Base-by-base conservation (phyloP, 257 asterid species). In the Capsicum rhomboideum region DNA sequence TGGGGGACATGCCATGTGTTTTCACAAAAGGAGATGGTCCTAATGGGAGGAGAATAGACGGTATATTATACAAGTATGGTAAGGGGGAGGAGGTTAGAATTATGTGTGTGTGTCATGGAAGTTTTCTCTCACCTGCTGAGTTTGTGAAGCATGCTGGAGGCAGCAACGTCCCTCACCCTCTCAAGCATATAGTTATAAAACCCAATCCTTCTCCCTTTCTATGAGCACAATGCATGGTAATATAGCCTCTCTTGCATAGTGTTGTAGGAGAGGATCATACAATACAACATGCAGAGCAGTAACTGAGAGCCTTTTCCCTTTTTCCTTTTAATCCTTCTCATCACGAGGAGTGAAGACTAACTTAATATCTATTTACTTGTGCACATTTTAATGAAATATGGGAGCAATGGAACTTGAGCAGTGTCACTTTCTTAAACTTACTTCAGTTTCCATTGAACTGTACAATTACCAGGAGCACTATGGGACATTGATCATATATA, bases 101-200 rank as follows among this genome's bases (percentile, higher is more conserved):
- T 86, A 93, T 96, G 98, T 96, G 99, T 37, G 90, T 96, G 1
- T 96, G 99, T 87, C 98, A 95, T 52, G 99, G 99, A 3, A 92
- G 56, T 83, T 96, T 96, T 86, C 92, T 90, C 81, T 92, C 99
- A 14, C 99, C 99, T 0, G 93, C 93, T 0, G 98, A 94, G 90
- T 96, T 96, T 31, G 91, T 96, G 40, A 82, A 52, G 92, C 99
- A 96, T 50, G 98, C 98, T 0, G 99, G 99, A 42, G 98, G 98
- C 13, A 91, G 89, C 3, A 96, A 90, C 50, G 72, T 88, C 6
- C 80, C 91, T 61, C 87, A 92, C 58, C 98, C 99, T 1, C 95
- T 93, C 67, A 96, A 93, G 90, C 98, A 94, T 84, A 96, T 96
- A 84, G 98, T 94, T 3, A 91, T 96, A 37, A 96, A 92, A 90